These are phyloP conservation scores for Nothomitra cinnamomea DNA, from an alignment of 2,329 filamentous ascomycete species.

Conservation along the genomic window DNA sequence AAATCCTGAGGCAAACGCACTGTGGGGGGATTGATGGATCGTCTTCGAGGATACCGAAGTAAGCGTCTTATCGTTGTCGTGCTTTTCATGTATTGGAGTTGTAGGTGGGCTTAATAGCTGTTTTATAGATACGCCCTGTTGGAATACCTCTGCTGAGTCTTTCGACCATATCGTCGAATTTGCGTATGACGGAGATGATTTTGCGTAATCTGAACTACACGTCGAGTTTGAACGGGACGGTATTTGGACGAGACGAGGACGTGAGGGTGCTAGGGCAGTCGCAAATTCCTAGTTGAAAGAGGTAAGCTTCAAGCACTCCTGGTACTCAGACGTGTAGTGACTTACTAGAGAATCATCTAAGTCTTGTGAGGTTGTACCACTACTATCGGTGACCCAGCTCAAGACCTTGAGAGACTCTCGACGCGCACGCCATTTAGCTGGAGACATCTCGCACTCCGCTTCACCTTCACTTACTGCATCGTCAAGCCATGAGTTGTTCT, in stretches of 20 bases:
- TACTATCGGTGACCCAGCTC: slow-evolving; percentile 1
- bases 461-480: background rate
- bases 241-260: background rate
- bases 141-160: background rate
- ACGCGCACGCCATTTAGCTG: too few species aligned
- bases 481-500: background rate
- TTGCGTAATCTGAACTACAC: background rate
- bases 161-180: too few species aligned
- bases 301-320: background rate
- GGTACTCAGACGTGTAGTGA: background rate
- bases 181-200: background rate
- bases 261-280: slow-evolving; percentile 1
- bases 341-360: background rate
- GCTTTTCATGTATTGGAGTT: background rate
- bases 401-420: background rate
- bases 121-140: too few species aligned
- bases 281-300: background rate
- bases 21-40: too few species aligned
- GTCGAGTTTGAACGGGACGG: background rate
- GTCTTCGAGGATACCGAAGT: background rate
- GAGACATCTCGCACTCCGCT: background rate
- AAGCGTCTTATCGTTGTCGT: background rate
- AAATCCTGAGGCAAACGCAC: background rate
- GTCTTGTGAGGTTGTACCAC: background rate
- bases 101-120: background rate